These are phyloP conservation scores for Fusarium protoensiforme DNA, from an alignment of 2,329 filamentous ascomycete genomes.

Conservation along the genomic window DNA sequence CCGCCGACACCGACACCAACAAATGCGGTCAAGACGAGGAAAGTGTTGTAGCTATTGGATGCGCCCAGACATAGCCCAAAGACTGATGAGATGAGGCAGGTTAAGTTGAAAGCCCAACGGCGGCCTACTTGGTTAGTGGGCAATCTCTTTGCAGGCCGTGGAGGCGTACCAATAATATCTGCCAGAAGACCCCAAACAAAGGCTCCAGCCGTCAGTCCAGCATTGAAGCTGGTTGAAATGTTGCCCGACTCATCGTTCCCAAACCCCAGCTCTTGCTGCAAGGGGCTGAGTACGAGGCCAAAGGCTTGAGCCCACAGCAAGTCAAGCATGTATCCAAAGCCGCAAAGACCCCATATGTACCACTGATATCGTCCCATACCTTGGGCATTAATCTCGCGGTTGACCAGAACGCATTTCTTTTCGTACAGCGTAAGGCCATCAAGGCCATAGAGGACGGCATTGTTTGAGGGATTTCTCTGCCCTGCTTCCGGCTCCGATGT, in stretches of 20 bases:
- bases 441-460: constrained; percentile 15
- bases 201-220: constrained; percentile 65
- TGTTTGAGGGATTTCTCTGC: not conserved
- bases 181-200: constrained; percentile 67
- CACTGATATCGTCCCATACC: constrained; percentile 66
- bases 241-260: constrained; percentile 51
- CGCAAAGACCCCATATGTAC: constrained; percentile 63
- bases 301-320: constrained; percentile 69
- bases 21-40: constrained; percentile 65
- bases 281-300: constrained; percentile 62
- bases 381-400: constrained; percentile 60
- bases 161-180: constrained; percentile 56
- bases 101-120: constrained; percentile 68
- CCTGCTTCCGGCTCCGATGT: not conserved
- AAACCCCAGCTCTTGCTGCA: constrained; percentile 68
- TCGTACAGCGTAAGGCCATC: constrained; percentile 46
- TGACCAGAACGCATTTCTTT: constrained; percentile 50
- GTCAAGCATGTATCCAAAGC: constrained; percentile 66
- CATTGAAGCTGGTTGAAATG: constrained; percentile 65
- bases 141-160: not conserved
- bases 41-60: constrained; percentile 60
- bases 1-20: constrained; percentile 64
- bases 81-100: constrained; percentile 63
- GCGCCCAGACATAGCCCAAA: constrained; percentile 65
- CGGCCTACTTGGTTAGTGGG: constrained; percentile 47